A percentile compares a stretch with the other conserved stretches of the same genome.
Evolutionary conservation across 2,329 filamentous ascomycete genomes (phyloP).

Genomic region (Ceratocystis albifundus): DNA sequence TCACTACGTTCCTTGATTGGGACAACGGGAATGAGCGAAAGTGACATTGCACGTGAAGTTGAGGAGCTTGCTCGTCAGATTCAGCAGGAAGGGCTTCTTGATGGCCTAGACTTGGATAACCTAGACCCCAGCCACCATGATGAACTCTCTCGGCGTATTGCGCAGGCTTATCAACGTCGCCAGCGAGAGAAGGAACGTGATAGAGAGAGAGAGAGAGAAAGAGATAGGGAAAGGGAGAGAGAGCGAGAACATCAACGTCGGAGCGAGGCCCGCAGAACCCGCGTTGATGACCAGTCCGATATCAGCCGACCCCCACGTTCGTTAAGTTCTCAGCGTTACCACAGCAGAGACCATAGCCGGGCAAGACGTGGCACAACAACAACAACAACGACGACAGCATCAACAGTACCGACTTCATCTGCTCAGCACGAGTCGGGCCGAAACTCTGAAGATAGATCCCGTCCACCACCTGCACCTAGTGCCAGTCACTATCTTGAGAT

Average conservation of each 20-base stretch:
- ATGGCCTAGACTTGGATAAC: conserved; percentile 80
- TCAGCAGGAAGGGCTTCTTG: conserved; percentile 71
- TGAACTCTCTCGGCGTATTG: conserved; percentile 80
- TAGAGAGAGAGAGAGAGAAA: conserved; percentile 23
- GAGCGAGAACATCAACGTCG: conserved; percentile 16
- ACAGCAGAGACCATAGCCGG: conserved; percentile 24
- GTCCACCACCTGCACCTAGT: conserved; percentile 40
- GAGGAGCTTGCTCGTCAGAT: conserved; percentile 84
- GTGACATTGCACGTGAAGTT: conserved; percentile 77
- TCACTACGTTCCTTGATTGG: conserved; percentile 78
- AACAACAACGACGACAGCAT: not conserved
- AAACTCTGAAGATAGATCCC: conserved; percentile 38
- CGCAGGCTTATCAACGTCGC: conserved; percentile 70
- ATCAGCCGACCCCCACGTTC: conserved; percentile 27
- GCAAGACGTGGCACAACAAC: not conserved
- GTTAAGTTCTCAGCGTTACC: conserved; percentile 25
- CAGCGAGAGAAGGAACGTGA: conserved; percentile 44
- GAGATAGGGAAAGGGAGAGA: conserved; percentile 14
- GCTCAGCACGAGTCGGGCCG: conserved; percentile 30
- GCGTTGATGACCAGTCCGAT: not conserved
- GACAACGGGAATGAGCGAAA: conserved; percentile 61
- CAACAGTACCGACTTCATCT: no score
- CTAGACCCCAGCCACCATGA: conserved; percentile 76
- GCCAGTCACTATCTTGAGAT: conserved; percentile 32
- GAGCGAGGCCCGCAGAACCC: conserved; percentile 7